Evolutionary conservation across 257 asterid genomes (phyloP).

Genomic region (Lycium ferocissimum): DNA sequence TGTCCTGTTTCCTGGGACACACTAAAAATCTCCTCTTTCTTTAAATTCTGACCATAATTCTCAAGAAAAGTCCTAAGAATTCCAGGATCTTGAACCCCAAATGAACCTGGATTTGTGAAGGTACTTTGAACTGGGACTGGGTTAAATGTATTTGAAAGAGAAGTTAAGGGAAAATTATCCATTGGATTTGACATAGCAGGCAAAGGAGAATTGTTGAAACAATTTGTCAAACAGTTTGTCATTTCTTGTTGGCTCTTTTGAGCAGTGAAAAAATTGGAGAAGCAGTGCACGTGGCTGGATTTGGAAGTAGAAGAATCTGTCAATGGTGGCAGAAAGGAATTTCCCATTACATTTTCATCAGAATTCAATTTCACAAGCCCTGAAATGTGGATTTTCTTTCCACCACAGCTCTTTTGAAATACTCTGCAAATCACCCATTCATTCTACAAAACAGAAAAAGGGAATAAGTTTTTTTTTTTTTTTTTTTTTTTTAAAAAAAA

Average conservation of each 20-base stretch:
- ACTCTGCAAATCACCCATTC: conserved; percentile 98
- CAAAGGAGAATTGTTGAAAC: conserved; percentile 31
- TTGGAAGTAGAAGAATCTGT: conserved; percentile 54
- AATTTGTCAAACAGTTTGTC: conserved; percentile 17
- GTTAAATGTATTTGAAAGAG: conserved; percentile 28
- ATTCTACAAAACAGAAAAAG: conserved; percentile 48
- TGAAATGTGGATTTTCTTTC: conserved; percentile 73
- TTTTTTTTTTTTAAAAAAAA: not conserved
- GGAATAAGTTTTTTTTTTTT: not conserved
- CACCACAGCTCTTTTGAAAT: conserved; percentile 79
- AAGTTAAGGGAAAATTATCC: not conserved
- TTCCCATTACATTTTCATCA: conserved; percentile 31
- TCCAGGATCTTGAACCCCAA: conserved; percentile 43
- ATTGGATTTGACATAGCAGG: conserved; percentile 36
- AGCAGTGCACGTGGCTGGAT: conserved; percentile 66
- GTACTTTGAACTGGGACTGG: conserved; percentile 30
- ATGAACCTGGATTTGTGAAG: conserved; percentile 33
- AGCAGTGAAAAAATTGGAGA: conserved; percentile 46
- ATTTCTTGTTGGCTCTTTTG: conserved; percentile 34
- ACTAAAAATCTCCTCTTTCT: conserved; percentile 48
- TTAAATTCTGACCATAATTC: conserved; percentile 48
- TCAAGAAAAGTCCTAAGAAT: conserved; percentile 40
- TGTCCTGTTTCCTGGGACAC: conserved; percentile 59
- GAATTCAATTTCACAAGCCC: conserved; percentile 55
- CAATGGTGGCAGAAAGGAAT: conserved; percentile 62